A percentile compares a stretch with the other conserved stretches of the same genome.
phyloP scores from a whole-genome alignment of 805 yeast genomes.

The Nematodospora valgi region DNA sequence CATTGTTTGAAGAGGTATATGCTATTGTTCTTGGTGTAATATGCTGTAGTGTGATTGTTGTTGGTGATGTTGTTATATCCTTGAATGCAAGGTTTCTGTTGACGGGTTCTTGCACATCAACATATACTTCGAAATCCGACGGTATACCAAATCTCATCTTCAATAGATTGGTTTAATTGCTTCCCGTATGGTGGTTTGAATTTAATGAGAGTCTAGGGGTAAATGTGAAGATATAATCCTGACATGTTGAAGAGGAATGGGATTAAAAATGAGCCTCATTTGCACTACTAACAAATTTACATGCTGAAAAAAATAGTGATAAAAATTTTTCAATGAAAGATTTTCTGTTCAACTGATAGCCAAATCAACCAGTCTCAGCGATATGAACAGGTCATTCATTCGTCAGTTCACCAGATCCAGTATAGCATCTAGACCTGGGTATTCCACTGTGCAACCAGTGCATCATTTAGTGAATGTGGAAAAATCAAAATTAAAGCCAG shows the following conservation, averaged over 20 bases:
- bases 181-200: no score
- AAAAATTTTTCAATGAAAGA: slow-evolving; percentile 3
- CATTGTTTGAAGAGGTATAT: not conserved
- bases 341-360: not conserved
- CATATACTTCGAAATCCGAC: slow-evolving; percentile 16
- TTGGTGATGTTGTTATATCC: no score
- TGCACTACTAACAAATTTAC: no score
- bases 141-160: slow-evolving; percentile 29
- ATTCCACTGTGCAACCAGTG: slow-evolving; percentile 81
- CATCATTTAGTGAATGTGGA: slow-evolving; percentile 81
- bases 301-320: slow-evolving; percentile 1
- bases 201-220: no score
- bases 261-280: no score
- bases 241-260: not conserved
- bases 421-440: slow-evolving; percentile 46
- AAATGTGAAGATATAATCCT: no score
- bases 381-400: slow-evolving; percentile 19
- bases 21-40: not conserved
- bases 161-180: not conserved
- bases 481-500: slow-evolving; percentile 71
- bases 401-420: slow-evolving; percentile 38
- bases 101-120: slow-evolving; percentile 1
- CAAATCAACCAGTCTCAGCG: not conserved
- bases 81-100: no score
- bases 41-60: no score